A percentile compares a stretch with the other conserved stretches of the same genome.
Evolutionary conservation across 2,329 filamentous ascomycete genomes (phyloP).

Genomic region (Paracoccidioides brasiliensis): DNA sequence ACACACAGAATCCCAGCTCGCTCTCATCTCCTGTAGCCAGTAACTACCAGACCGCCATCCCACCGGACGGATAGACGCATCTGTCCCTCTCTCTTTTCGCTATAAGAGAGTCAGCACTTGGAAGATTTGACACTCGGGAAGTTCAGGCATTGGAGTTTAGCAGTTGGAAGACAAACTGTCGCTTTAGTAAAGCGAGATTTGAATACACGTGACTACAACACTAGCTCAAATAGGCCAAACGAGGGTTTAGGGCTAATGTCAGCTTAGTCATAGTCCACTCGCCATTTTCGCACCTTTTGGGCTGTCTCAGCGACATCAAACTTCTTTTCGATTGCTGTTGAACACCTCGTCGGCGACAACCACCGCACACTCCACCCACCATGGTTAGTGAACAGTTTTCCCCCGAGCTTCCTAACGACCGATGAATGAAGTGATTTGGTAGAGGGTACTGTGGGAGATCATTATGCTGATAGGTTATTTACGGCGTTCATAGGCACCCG

Average conservation of each 20-base stretch:
- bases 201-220: too few relatives aligned
- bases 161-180: too few relatives aligned
- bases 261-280: slow-evolving; percentile 26
- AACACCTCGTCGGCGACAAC: slow-evolving; percentile 21
- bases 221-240: slow-evolving; percentile 14
- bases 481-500: slow-evolving; percentile 22
- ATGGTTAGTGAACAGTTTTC: not conserved
- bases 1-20: too few relatives aligned
- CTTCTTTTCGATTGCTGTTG: slow-evolving; percentile 17
- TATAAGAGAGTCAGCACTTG: too few relatives aligned
- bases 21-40: too few relatives aligned
- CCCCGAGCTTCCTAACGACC: too few relatives aligned
- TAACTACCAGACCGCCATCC: too few relatives aligned
- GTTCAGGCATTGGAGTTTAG: too few relatives aligned
- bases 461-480: not conserved
- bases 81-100: too few relatives aligned
- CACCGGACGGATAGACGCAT: too few relatives aligned
- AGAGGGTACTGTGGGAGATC: not conserved
- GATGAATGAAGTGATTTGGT: not conserved
- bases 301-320: slow-evolving; percentile 12
- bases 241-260: slow-evolving; percentile 24
- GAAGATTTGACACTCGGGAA: too few relatives aligned
- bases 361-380: slow-evolving; percentile 15
- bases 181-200: too few relatives aligned
- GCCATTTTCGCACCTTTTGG: slow-evolving; percentile 21